A percentile compares a stretch with the other conserved stretches of the same genome.
phyloP scores from a whole-genome alignment of 306 rosid genomes.

The cucumber (Cucumis sativus) region DNA sequence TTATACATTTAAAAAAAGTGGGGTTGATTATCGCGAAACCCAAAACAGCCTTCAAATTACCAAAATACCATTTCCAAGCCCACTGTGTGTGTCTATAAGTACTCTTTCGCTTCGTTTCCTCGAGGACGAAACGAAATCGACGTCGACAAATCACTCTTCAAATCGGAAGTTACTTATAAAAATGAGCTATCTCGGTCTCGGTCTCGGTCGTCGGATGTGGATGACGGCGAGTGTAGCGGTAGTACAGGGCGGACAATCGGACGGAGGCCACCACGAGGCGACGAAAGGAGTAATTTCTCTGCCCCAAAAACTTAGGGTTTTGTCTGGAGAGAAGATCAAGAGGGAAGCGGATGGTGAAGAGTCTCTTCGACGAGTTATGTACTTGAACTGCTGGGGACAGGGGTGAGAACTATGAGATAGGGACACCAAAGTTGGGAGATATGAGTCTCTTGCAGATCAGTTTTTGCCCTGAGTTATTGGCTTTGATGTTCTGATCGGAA shows the following conservation, averaged over 20 bases:
- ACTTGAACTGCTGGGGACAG: constrained; percentile 89
- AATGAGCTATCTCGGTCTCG: constrained; percentile 52
- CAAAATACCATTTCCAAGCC: too few species aligned
- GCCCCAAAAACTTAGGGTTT: constrained; percentile 29
- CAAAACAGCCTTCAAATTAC: too few species aligned
- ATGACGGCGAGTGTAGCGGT: constrained; percentile 70
- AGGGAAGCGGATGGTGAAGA: constrained; percentile 35
- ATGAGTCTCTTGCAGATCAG: neutral
- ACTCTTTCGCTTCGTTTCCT: too few species aligned
- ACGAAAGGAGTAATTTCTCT: constrained; percentile 37
- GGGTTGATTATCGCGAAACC: too few species aligned
- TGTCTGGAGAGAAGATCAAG: constrained; percentile 12
- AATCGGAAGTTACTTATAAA: neutral
- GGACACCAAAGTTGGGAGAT: too few species aligned
- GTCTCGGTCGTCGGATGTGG: constrained; percentile 43
- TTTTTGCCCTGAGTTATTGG: neutral
- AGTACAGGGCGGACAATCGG: constrained; percentile 52
- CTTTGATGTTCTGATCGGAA: neutral
- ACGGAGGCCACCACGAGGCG: constrained; percentile 27
- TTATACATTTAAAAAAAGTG: too few species aligned
- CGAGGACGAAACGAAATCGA: too few species aligned
- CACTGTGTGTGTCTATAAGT: too few species aligned
- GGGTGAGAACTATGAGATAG: constrained; percentile 18
- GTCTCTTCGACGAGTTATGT: constrained; percentile 74
- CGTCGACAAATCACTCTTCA: too few species aligned